These are phyloP conservation scores for Phytopythium cucurbitacearum DNA, from an alignment of 352 stramenopile species.

Conservation along the genomic window DNA sequence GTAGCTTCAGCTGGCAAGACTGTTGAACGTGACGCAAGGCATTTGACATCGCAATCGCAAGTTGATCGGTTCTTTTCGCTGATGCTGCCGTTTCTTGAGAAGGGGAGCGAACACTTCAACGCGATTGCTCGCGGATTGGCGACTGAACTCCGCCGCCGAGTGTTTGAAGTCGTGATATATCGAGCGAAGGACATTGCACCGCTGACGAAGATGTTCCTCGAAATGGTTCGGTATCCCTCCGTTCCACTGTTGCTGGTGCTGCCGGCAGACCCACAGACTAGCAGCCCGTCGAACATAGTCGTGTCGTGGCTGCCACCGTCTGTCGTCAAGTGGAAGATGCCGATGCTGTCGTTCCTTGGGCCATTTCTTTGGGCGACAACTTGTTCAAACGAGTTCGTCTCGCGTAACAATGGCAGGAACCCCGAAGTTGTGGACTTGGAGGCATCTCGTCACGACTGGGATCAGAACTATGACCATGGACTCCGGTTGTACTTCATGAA, in stretches of 20 bases:
- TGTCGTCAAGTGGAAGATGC: constrained; percentile 26
- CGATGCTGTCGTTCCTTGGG: constrained; percentile 15
- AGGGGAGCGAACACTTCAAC: not conserved
- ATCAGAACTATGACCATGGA: constrained; percentile 13
- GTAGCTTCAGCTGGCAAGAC: no score
- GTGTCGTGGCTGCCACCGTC: constrained; percentile 17
- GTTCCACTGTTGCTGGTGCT: constrained; percentile 15
- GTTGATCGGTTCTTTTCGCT: constrained; percentile 19
- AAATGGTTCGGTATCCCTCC: constrained; percentile 21
- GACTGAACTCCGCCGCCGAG: constrained; percentile 18
- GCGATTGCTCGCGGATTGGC: constrained; percentile 13
- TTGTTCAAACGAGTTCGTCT: constrained; percentile 32
- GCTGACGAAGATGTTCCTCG: constrained; percentile 22
- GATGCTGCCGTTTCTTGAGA: constrained; percentile 10
- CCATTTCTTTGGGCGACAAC: constrained; percentile 41
- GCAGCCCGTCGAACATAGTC: constrained; percentile 1
- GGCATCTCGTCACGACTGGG: constrained; percentile 21
- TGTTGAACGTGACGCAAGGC: no score
- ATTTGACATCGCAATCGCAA: constrained; percentile 21
- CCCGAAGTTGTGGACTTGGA: constrained; percentile 6
- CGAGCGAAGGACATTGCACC: constrained; percentile 23
- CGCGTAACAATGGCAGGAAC: constrained; percentile 10
- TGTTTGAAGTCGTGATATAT: constrained; percentile 34
- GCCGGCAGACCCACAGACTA: not conserved
- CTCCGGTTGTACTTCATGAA: constrained; percentile 20